Evolutionary conservation across 306 rosid genomes (phyloP).

Genomic region (peach (Prunus persica)): DNA sequence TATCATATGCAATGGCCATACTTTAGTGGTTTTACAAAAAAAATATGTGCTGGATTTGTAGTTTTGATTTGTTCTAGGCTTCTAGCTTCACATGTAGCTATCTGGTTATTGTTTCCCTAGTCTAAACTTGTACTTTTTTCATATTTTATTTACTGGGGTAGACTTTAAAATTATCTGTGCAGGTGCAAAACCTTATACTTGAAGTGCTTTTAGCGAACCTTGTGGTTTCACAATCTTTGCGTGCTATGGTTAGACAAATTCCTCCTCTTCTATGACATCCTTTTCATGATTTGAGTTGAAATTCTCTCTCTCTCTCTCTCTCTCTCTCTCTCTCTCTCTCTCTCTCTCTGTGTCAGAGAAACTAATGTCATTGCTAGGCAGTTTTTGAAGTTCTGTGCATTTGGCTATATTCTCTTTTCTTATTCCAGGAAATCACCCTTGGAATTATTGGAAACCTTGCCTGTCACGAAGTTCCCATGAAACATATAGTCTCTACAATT

Average conservation of each 20-base stretch:
- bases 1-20: not conserved
- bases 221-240: slow-evolving; percentile 53
- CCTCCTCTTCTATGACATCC: slow-evolving; percentile 13
- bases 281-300: slow-evolving; percentile 1
- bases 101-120: not conserved
- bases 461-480: slow-evolving; percentile 72
- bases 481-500: slow-evolving; percentile 46
- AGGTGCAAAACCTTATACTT: slow-evolving; percentile 82
- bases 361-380: not conserved
- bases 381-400: slow-evolving; percentile 19
- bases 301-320: not conserved
- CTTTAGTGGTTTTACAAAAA: not conserved
- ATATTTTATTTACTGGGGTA: not conserved
- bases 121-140: not conserved
- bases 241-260: slow-evolving; percentile 53
- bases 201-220: slow-evolving; percentile 84
- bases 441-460: slow-evolving; percentile 92
- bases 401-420: slow-evolving; percentile 23
- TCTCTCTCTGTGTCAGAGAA: not conserved
- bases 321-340: no score
- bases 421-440: slow-evolving; percentile 67
- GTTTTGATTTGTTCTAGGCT: not conserved
- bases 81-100: not conserved
- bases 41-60: not conserved
- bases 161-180: slow-evolving; percentile 19